Percentiles rank a stretch among this genome's conserved stretches.
Conservation (phyloP, 495 filamentous ascomycete genomes). For the Evernia prunastri region DNA sequence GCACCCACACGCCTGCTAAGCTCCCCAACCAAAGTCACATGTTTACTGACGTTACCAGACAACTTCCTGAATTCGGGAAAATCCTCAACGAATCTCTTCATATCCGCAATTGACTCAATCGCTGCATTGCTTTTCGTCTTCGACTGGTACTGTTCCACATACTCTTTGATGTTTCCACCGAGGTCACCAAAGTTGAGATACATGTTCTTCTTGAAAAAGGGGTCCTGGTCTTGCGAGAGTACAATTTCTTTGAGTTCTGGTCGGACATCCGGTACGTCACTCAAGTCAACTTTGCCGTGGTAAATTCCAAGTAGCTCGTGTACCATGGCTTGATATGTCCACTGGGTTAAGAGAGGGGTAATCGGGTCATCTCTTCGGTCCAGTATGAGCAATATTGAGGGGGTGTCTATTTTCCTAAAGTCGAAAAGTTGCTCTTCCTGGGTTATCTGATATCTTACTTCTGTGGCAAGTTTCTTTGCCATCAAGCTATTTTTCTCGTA, state of each 20-base stretch:
- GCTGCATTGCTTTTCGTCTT: constrained; percentile 89
- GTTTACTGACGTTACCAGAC: constrained; percentile 96
- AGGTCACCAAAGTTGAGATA: constrained; percentile 97
- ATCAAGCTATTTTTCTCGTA: constrained; percentile 89
- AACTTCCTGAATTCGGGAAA: constrained; percentile 96
- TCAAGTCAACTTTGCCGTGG: constrained; percentile 85
- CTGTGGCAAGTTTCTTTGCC: constrained; percentile 86
- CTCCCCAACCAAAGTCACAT: constrained; percentile 92
- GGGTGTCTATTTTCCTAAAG: constrained; percentile 90
- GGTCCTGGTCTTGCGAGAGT: constrained; percentile 93
- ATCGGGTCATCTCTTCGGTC: constrained; percentile 93
- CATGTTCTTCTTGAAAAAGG: constrained; percentile 99
- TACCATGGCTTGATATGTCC: constrained; percentile 99
- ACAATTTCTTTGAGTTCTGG: constrained; percentile 94
- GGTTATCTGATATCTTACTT: constrained; percentile 84
- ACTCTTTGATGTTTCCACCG: constrained; percentile 96
- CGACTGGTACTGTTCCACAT: constrained; percentile 93
- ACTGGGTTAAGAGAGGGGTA: constrained; percentile 91
- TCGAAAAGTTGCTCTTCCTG: constrained; percentile 98
- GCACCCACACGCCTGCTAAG: constrained; percentile 78
- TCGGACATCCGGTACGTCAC: constrained; percentile 78
- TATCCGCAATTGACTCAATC: constrained; percentile 93
- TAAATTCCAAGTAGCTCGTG: constrained; percentile 90
- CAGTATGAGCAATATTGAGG: constrained; percentile 83
- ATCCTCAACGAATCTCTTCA: constrained; percentile 99